phyloP scores from a whole-genome alignment of 2,329 filamentous ascomycete genomes.

The Ophiocordyceps australis region DNA sequence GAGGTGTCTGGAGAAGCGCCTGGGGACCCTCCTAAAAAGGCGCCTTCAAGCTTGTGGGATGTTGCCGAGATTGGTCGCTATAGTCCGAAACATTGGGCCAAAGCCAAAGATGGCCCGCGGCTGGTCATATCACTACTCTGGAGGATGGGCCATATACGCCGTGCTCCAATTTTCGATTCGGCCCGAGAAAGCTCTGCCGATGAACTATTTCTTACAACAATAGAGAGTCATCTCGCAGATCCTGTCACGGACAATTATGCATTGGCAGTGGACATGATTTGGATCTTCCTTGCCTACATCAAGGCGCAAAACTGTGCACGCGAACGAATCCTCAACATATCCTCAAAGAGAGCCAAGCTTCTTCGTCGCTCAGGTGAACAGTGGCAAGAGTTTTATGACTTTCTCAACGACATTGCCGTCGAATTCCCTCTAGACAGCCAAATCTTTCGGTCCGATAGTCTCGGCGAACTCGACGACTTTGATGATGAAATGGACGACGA shows the following conservation, averaged over 20 bases:
- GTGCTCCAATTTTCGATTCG: conserved; percentile 8
- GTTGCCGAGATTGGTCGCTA: too few species aligned
- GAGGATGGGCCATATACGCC: conserved; percentile 10
- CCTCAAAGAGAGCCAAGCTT: too few species aligned
- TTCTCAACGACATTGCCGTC: conserved; percentile 8
- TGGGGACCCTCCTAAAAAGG: too few species aligned
- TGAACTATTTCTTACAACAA: conserved; percentile 2
- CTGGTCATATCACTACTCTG: conserved; percentile 12
- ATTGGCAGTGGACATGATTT: conserved; percentile 11
- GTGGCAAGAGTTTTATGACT: conserved; percentile 8
- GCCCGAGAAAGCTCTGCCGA: conserved; percentile 6
- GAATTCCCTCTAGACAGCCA: conserved; percentile 14
- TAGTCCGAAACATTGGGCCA: conserved; percentile 9
- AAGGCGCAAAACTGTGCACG: conserved; percentile 8
- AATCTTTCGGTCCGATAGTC: conserved; percentile 11
- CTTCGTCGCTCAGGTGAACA: too few species aligned
- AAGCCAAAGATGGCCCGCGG: conserved; percentile 10
- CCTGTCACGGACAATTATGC: conserved; percentile 5
- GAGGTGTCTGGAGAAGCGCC: too few species aligned
- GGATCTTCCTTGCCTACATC: conserved; percentile 12
- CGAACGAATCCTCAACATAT: conserved; percentile 5
- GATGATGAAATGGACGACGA: conserved; percentile 7
- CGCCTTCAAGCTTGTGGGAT: too few species aligned
- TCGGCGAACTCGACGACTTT: too few species aligned
- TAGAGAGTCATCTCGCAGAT: conserved; percentile 2